phyloP scores from a whole-genome alignment of 306 rosid species.

The Cucurbita ficifolia region DNA sequence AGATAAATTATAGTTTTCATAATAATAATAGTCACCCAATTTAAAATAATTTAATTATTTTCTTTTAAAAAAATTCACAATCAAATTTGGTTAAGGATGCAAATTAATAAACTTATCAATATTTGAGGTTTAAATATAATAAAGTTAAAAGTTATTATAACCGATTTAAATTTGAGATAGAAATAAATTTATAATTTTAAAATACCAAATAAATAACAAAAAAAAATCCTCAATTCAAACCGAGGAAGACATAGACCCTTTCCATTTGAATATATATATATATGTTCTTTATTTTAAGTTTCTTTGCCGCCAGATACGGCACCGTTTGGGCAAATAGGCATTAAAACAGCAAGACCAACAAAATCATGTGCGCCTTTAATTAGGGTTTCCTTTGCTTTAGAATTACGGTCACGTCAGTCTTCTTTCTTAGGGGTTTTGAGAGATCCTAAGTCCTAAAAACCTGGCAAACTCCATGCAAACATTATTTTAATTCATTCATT shows the following conservation, averaged over 20 bases:
- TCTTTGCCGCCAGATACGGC: not conserved
- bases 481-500: not conserved
- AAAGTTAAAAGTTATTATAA: too few species aligned
- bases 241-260: not conserved
- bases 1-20: too few species aligned
- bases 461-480: not conserved
- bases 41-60: too few species aligned
- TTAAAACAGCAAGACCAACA: not conserved
- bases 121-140: too few species aligned
- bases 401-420: constrained; percentile 6
- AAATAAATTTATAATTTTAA: too few species aligned
- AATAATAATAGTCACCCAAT: too few species aligned
- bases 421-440: constrained; percentile 7
- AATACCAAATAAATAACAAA: too few species aligned
- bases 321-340: not conserved
- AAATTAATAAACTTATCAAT: too few species aligned
- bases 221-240: not conserved
- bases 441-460: constrained; percentile 22
- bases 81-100: too few species aligned
- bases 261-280: not conserved
- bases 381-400: constrained; percentile 20
- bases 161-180: too few species aligned
- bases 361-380: not conserved
- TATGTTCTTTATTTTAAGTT: not conserved
- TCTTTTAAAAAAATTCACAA: too few species aligned